A percentile compares a stretch with the other conserved stretches of the same genome.
Evolutionary conservation across 345 rosid genomes (phyloP).

Genomic region (Bruguiera sexangula): DNA sequence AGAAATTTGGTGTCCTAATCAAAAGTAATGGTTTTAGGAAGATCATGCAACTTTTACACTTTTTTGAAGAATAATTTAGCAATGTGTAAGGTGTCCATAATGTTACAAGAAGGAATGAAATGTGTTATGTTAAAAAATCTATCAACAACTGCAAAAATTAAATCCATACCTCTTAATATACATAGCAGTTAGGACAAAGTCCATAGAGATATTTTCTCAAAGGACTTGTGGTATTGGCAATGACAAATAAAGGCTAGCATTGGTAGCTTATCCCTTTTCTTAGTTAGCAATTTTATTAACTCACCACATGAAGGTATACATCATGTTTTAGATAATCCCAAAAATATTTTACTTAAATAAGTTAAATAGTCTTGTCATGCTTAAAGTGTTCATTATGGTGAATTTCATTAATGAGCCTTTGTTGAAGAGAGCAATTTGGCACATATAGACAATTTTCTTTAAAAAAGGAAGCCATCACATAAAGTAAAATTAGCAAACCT

Average conservation of each 20-base stretch:
- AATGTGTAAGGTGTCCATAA: background rate
- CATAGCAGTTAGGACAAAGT: background rate
- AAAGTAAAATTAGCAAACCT: background rate
- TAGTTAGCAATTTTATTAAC: background rate
- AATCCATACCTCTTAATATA: background rate
- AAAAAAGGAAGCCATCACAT: background rate
- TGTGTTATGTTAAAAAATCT: constrained; percentile 1
- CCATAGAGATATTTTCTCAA: background rate
- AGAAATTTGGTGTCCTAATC: background rate
- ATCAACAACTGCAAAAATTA: background rate
- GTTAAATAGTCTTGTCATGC: background rate
- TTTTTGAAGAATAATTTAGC: background rate
- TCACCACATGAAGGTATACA: background rate
- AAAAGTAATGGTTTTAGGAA: background rate
- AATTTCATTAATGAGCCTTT: background rate
- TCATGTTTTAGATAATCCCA: background rate
- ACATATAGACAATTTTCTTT: background rate
- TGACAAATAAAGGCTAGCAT: background rate
- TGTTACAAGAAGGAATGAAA: background rate
- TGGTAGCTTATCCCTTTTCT: background rate
- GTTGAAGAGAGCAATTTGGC: background rate
- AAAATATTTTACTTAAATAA: fast-evolving
- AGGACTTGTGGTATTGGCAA: background rate
- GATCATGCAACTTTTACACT: background rate
- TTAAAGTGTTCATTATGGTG: background rate